Conservation (phyloP, 2,329 filamentous ascomycete species). For the Aureobasidium sp. region DNA sequence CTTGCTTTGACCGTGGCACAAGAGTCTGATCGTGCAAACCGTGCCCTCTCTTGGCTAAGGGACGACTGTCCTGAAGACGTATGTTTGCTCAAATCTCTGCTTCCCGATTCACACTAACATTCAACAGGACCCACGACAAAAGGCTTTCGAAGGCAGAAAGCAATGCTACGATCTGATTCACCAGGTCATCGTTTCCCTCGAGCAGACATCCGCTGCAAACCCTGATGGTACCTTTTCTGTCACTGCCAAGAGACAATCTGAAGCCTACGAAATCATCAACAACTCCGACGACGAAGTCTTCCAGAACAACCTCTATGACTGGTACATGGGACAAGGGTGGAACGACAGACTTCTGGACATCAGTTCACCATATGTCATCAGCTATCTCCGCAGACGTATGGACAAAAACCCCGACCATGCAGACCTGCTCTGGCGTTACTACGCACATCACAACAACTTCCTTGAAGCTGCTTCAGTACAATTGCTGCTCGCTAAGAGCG, state of each 20-base stretch:
- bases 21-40: constrained; percentile 80
- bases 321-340: constrained; percentile 84
- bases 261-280: constrained; percentile 88
- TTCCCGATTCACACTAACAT: background rate
- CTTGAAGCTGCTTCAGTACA: constrained; percentile 86
- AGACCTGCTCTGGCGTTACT: constrained; percentile 88
- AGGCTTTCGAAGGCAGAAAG: constrained; percentile 63
- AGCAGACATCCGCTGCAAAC: constrained; percentile 61
- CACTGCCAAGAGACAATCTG: constrained; percentile 68
- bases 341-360: constrained; percentile 79
- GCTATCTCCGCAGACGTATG: constrained; percentile 74
- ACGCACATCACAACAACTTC: constrained; percentile 75
- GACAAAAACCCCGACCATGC: constrained; percentile 67
- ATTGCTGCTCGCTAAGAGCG: constrained; percentile 72
- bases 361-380: constrained; percentile 76
- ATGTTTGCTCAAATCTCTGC: background rate
- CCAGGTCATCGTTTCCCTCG: constrained; percentile 69
- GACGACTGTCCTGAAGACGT: constrained; percentile 62
- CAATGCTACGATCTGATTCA: constrained; percentile 85
- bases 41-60: constrained; percentile 77
- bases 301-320: constrained; percentile 93
- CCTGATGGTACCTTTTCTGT: constrained; percentile 73
- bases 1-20: constrained; percentile 76
- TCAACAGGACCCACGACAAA: constrained; percentile 57
- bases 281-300: constrained; percentile 87